These are phyloP conservation scores for Rhodotorula babjevae DNA, from an alignment of 768 basidiomycete species.

Conservation along the genomic window DNA sequence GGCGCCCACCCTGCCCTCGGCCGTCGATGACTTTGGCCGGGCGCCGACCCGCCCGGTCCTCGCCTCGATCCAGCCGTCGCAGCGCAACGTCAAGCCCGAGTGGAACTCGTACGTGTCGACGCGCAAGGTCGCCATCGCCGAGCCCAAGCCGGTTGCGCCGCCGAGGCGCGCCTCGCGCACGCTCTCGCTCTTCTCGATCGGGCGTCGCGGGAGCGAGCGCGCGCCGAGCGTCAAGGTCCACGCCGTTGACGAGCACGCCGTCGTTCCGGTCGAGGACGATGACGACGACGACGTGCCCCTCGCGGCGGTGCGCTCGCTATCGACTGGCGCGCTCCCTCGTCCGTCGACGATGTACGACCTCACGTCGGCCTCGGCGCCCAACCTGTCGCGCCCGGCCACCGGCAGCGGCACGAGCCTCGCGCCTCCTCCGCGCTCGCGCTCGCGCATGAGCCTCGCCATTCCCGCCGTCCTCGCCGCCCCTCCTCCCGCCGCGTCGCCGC, in stretches of 20 bases:
- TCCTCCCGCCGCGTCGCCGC: neutral
- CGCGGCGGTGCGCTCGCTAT: conserved; percentile 3
- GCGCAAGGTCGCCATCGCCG: conserved; percentile 16
- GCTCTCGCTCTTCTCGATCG: conserved; percentile 9
- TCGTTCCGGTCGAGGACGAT: neutral
- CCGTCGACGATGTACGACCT: conserved; percentile 10
- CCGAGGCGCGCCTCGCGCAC: neutral
- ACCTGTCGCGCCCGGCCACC: neutral
- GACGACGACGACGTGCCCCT: conserved; percentile 24
- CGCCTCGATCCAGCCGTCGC: neutral
- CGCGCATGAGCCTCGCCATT: conserved; percentile 17
- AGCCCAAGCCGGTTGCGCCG: neutral
- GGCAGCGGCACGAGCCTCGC: neutral
- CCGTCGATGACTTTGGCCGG: too few species aligned
- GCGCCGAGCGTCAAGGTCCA: neutral
- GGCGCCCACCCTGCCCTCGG: too few species aligned
- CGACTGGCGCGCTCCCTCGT: neutral
- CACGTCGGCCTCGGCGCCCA: neutral
- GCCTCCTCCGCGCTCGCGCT: conserved; percentile 10
- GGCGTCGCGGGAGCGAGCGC: neutral
- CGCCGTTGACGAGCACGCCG: neutral
- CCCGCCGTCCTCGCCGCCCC: conserved; percentile 16
- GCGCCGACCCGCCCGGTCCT: neutral
- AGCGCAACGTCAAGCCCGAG: neutral
- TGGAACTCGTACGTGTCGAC: conserved; percentile 24